Evolutionary conservation across 2,329 filamentous ascomycete genomes (phyloP).

Genomic region (Penicillium sp.): DNA sequence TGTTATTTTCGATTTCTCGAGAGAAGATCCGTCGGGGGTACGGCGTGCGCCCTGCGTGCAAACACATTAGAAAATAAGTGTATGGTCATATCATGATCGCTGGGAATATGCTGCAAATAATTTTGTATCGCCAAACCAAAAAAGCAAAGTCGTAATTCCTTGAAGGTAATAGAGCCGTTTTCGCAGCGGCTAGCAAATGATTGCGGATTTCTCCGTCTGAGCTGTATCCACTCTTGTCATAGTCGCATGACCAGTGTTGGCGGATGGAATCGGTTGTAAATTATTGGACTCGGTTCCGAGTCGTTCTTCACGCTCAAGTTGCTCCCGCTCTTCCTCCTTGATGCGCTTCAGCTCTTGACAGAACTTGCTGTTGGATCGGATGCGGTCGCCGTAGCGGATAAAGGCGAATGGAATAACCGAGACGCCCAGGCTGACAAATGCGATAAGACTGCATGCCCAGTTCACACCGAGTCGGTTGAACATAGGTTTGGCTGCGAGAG

Average conservation of each 20-base stretch:
- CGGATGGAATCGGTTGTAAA: conserved; percentile 12
- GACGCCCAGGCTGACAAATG: conserved; percentile 40
- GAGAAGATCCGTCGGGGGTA: background rate
- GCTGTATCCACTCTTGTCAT: conserved; percentile 21
- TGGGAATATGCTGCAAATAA: background rate
- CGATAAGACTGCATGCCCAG: conserved; percentile 45
- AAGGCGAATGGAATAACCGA: conserved; percentile 44
- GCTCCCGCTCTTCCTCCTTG: conserved; percentile 32
- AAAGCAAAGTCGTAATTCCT: background rate
- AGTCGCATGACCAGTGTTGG: conserved; percentile 9
- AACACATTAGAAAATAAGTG: conserved; percentile 6
- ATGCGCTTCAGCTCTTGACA: conserved; percentile 40
- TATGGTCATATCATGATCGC: conserved; percentile 1
- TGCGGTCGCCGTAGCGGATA: conserved; percentile 41
- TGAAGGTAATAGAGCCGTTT: background rate
- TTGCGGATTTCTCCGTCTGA: conserved; percentile 21
- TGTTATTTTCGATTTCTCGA: background rate
- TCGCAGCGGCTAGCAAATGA: conserved; percentile 12
- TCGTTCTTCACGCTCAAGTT: conserved; percentile 19
- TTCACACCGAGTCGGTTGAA: conserved; percentile 41
- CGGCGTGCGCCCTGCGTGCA: background rate
- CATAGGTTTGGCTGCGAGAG: conserved; percentile 51
- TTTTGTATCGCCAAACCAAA: conserved; percentile 5
- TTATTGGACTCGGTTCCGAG: conserved; percentile 2
- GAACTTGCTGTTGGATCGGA: conserved; percentile 43